These are phyloP conservation scores for Rauvolfia tetraphylla DNA, from an alignment of 257 asterid species.

Conservation along the genomic window DNA sequence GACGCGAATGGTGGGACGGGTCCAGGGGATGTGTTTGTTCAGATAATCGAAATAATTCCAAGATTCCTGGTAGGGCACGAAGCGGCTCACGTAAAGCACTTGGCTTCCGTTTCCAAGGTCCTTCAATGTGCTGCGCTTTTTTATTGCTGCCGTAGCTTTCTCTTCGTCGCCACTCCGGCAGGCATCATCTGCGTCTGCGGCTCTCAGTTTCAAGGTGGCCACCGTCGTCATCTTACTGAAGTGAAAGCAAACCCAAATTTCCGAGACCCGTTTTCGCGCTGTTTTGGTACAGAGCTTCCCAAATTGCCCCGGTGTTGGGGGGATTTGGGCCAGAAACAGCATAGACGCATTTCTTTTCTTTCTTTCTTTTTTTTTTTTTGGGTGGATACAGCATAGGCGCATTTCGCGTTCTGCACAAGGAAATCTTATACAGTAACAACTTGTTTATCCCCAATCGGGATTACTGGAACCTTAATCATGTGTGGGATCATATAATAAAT, in stretches of 20 bases:
- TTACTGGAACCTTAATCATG: too few species aligned
- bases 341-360: too few species aligned
- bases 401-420: too few species aligned
- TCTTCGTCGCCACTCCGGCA: neutral
- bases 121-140: slow-evolving; percentile 5
- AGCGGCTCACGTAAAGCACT: slow-evolving; percentile 50
- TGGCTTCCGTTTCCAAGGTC: slow-evolving; percentile 75
- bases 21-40: slow-evolving; percentile 85
- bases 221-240: slow-evolving; percentile 6
- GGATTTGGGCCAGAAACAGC: too few species aligned
- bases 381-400: too few species aligned
- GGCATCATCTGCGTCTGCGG: neutral
- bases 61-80: slow-evolving; percentile 57
- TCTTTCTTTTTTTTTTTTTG: too few species aligned
- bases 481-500: too few species aligned
- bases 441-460: too few species aligned
- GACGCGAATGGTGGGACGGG: slow-evolving; percentile 80
- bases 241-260: neutral
- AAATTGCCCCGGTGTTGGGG: too few species aligned
- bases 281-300: too few species aligned
- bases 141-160: neutral
- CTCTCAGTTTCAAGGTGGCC: slow-evolving; percentile 12
- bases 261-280: too few species aligned
- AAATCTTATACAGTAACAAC: too few species aligned
- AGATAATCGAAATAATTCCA: slow-evolving; percentile 75